Evolutionary conservation across 768 basidiomycete genomes (phyloP).

Genomic region (Neoboletus magnificus): DNA sequence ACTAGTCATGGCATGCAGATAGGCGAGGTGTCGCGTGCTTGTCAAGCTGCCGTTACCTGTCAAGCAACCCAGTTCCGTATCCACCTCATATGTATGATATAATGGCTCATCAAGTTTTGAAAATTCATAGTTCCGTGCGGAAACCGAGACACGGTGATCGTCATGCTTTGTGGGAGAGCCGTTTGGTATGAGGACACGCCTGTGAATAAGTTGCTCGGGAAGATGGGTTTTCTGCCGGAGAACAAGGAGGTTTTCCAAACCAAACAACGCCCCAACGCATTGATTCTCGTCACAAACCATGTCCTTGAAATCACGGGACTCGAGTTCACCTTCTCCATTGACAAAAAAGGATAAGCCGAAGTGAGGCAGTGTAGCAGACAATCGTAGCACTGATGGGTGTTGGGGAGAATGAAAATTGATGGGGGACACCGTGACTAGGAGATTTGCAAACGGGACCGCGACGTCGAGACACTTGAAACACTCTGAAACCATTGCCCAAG

Average conservation of each 20-base stretch:
- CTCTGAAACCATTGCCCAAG: conserved; percentile 17
- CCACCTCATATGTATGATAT: background rate
- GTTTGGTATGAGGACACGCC: no score
- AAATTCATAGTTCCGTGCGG: no score
- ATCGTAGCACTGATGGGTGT: background rate
- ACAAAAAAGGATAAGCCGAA: conserved; percentile 38
- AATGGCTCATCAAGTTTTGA: background rate
- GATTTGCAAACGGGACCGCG: background rate
- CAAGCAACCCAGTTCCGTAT: conserved; percentile 14
- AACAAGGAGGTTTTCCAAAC: no score
- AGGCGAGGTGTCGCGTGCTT: no score
- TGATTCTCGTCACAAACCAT: no score
- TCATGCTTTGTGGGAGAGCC: conserved; percentile 1
- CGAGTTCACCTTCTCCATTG: no score
- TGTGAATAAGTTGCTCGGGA: no score
- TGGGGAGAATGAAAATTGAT: background rate
- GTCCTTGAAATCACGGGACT: no score
- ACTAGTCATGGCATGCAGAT: conserved; percentile 36
- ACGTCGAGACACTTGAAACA: background rate
- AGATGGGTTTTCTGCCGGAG: no score
- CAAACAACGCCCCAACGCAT: no score
- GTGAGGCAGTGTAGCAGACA: conserved; percentile 32
- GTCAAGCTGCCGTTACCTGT: no score
- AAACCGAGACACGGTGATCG: background rate
- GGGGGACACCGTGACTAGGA: conserved; percentile 12